Percentiles rank a stretch among this genome's conserved stretches.
Evolutionary conservation across 225 moss, liverwort and hornwort genomes (phyloP).

Genomic region (Marchantia paleacea): DNA sequence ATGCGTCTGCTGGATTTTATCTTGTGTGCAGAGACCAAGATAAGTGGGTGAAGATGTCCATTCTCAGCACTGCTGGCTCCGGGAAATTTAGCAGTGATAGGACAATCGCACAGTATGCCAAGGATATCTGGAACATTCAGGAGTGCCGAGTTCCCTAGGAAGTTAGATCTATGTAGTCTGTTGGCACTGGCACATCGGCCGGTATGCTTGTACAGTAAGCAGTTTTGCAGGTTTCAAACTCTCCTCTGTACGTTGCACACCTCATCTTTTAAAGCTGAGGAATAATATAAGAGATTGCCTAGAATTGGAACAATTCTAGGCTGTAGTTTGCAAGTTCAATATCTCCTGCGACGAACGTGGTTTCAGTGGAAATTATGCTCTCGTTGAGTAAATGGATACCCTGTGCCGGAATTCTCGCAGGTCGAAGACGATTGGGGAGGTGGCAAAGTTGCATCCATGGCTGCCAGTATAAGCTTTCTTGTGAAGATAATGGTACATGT

Average conservation of each 20-base stretch:
- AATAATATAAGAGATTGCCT: conserved; percentile 21
- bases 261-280: conserved; percentile 1
- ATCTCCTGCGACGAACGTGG: not conserved
- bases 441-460: too few relatives aligned
- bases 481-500: too few relatives aligned
- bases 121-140: conserved; percentile 68
- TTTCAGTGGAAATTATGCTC: not conserved
- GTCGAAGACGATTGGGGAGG: too few relatives aligned
- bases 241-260: conserved; percentile 4
- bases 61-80: conserved; percentile 63
- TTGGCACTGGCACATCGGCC: not conserved
- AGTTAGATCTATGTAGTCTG: not conserved
- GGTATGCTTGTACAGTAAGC: conserved; percentile 23
- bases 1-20: not conserved
- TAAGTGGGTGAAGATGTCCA: conserved; percentile 47
- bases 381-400: not conserved
- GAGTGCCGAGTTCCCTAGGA: conserved; percentile 48
- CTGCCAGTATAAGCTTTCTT: too few relatives aligned
- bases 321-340: not conserved
- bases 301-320: conserved; percentile 16
- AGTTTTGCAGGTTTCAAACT: conserved; percentile 30
- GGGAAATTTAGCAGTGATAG: conserved; percentile 82
- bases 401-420: too few relatives aligned
- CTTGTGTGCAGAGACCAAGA: conserved; percentile 30
- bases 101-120: conserved; percentile 68